These are phyloP conservation scores for Wickerhamiella musiphila DNA, from an alignment of 805 yeast genomes.

Conservation along the genomic window DNA sequence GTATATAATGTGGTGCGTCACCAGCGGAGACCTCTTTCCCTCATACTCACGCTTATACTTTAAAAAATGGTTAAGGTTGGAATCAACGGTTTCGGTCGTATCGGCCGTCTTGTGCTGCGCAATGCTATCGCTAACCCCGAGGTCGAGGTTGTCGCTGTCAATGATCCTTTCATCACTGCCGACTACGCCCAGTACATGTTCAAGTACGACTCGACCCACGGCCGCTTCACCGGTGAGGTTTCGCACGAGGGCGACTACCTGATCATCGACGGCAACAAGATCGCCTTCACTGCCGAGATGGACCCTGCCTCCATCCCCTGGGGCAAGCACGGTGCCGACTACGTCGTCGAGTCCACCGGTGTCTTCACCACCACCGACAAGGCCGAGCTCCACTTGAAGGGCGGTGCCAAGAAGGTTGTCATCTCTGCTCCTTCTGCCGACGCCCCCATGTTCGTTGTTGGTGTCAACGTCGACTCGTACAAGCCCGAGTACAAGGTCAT, in stretches of 20 bases:
- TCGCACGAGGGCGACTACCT: conserved; percentile 37
- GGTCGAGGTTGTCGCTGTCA: conserved; percentile 72
- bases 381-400: conserved; percentile 69
- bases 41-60: background rate
- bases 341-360: conserved; percentile 87
- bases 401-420: conserved; percentile 89
- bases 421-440: conserved; percentile 89
- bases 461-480: conserved; percentile 74
- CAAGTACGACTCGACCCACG: conserved; percentile 92
- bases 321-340: conserved; percentile 64
- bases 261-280: conserved; percentile 50
- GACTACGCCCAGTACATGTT: conserved; percentile 91
- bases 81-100: conserved; percentile 91
- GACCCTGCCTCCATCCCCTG: conserved; percentile 82
- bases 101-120: conserved; percentile 77
- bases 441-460: conserved; percentile 89
- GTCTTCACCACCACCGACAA: conserved; percentile 72
- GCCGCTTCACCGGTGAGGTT: conserved; percentile 65
- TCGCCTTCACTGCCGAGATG: conserved; percentile 58
- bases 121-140: conserved; percentile 58
- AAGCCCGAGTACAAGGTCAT: conserved; percentile 57
- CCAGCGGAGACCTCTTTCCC: too few species aligned
- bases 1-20: too few species aligned
- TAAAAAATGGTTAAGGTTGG: conserved; percentile 40
- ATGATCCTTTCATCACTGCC: conserved; percentile 78